These are phyloP conservation scores for Xylaria nigripes DNA, from an alignment of 495 filamentous ascomycete genomes.

Conservation along the genomic window DNA sequence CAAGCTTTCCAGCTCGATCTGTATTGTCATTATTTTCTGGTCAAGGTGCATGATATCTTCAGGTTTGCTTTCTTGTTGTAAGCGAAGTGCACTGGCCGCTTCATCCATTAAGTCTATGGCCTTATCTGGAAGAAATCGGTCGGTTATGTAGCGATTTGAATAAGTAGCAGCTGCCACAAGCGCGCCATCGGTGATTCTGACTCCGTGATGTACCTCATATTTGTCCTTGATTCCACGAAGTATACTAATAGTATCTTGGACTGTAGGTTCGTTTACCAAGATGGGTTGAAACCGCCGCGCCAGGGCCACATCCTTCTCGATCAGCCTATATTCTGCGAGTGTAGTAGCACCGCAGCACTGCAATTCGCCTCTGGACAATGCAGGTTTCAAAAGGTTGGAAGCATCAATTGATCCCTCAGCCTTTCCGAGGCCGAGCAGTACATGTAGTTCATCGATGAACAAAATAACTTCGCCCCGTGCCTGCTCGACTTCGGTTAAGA, in stretches of 20 bases:
- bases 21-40: constrained; percentile 90
- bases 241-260: constrained; percentile 91
- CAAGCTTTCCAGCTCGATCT: constrained; percentile 93
- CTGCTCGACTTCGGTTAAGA: constrained; percentile 83
- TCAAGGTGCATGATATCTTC: constrained; percentile 87
- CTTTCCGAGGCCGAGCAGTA: constrained; percentile 83
- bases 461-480: constrained; percentile 84
- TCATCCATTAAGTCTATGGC: constrained; percentile 97
- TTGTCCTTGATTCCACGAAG: constrained; percentile 92
- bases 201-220: constrained; percentile 94
- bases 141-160: constrained; percentile 93
- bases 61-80: constrained; percentile 96
- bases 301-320: constrained; percentile 93
- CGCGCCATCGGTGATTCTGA: constrained; percentile 86
- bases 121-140: constrained; percentile 92
- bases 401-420: constrained; percentile 95
- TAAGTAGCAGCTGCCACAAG: constrained; percentile 86
- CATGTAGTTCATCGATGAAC: constrained; percentile 94
- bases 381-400: constrained; percentile 92
- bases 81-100: constrained; percentile 76
- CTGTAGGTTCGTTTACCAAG: constrained; percentile 75
- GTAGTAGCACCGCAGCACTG: constrained; percentile 96
- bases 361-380: constrained; percentile 80
- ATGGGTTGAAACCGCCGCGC: constrained; percentile 93
- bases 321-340: constrained; percentile 78